These are phyloP conservation scores for Cyberlindnera xishuangbannaensis DNA, from an alignment of 805 yeast genomes.

Conservation along the genomic window DNA sequence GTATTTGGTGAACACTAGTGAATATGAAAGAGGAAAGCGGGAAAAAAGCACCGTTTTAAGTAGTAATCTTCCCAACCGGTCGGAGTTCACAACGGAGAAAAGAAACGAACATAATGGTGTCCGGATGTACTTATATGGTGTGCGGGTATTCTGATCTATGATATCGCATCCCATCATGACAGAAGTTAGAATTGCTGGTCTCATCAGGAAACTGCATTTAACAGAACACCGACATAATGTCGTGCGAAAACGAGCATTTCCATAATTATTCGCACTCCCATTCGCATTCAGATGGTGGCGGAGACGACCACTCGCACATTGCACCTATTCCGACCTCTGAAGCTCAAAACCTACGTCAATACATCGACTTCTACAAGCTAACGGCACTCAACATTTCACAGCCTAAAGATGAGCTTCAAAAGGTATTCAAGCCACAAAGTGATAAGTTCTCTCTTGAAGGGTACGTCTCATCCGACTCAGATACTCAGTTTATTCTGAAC, in stretches of 20 bases:
- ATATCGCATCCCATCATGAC: too few relatives aligned
- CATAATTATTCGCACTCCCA: constrained; percentile 17
- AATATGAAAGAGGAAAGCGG: not conserved
- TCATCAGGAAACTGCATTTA: too few relatives aligned
- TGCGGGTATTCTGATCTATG: too few relatives aligned
- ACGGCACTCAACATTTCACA: constrained; percentile 59
- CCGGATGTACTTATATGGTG: constrained; percentile 1
- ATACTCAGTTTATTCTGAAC: constrained; percentile 68
- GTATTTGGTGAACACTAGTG: too few relatives aligned
- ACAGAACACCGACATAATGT: too few relatives aligned
- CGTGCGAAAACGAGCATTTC: constrained; percentile 29
- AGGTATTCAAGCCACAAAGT: constrained; percentile 43
- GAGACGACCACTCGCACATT: constrained; percentile 24
- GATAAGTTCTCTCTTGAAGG: constrained; percentile 43
- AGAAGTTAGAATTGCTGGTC: too few relatives aligned
- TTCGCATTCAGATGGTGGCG: constrained; percentile 9
- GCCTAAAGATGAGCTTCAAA: constrained; percentile 39
- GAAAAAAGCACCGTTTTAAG: not conserved
- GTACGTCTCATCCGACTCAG: constrained; percentile 63
- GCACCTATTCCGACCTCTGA: constrained; percentile 69
- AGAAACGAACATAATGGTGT: constrained; percentile 1
- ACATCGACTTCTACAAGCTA: constrained; percentile 55
- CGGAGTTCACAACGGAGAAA: too few relatives aligned
- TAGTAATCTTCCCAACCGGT: too few relatives aligned
- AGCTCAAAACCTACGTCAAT: constrained; percentile 58